A percentile compares a stretch with the other conserved stretches of the same genome.
These are phyloP conservation scores for Colletotrichum orchidophilum DNA, from an alignment of 2,329 filamentous ascomycete species.

Conservation along the genomic window DNA sequence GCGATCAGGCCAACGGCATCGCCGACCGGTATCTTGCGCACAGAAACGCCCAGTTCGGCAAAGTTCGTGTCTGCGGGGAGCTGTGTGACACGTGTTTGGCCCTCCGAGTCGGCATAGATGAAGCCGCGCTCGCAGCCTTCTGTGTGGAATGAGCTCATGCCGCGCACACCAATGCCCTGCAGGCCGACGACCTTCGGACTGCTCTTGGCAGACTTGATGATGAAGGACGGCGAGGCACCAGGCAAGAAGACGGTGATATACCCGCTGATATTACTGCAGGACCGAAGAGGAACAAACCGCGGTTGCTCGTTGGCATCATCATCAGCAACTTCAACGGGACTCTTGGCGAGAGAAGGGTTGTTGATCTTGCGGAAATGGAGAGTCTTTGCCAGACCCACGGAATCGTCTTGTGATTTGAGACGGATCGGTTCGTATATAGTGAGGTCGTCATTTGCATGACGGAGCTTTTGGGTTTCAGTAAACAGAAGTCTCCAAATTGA, in stretches of 20 bases:
- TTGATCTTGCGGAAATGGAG: constrained; percentile 81
- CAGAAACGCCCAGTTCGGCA: constrained; percentile 78
- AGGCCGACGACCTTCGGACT: constrained; percentile 79
- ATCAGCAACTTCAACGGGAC: constrained; percentile 58
- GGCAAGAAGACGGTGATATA: constrained; percentile 86
- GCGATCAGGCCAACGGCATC: constrained; percentile 77
- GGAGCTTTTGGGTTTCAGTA: constrained; percentile 72
- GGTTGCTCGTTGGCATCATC: constrained; percentile 58
- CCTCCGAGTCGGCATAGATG: constrained; percentile 79
- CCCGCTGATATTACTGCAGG: constrained; percentile 74
- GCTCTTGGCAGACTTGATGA: constrained; percentile 84
- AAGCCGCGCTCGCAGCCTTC: constrained; percentile 83
- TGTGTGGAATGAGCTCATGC: constrained; percentile 81
- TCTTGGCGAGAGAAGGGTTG: constrained; percentile 73
- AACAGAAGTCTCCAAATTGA: neutral
- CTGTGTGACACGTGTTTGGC: constrained; percentile 78
- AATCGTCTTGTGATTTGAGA: constrained; percentile 47
- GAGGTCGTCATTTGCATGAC: constrained; percentile 83
- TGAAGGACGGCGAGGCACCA: constrained; percentile 80
- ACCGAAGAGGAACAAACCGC: constrained; percentile 63
- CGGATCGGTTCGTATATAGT: constrained; percentile 87
- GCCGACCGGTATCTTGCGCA: constrained; percentile 75
- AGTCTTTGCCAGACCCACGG: constrained; percentile 59
- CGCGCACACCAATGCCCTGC: constrained; percentile 72
- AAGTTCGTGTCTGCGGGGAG: constrained; percentile 74